These are phyloP conservation scores for Starmerella stigmatis DNA, from an alignment of 805 yeast genomes.

Conservation along the genomic window DNA sequence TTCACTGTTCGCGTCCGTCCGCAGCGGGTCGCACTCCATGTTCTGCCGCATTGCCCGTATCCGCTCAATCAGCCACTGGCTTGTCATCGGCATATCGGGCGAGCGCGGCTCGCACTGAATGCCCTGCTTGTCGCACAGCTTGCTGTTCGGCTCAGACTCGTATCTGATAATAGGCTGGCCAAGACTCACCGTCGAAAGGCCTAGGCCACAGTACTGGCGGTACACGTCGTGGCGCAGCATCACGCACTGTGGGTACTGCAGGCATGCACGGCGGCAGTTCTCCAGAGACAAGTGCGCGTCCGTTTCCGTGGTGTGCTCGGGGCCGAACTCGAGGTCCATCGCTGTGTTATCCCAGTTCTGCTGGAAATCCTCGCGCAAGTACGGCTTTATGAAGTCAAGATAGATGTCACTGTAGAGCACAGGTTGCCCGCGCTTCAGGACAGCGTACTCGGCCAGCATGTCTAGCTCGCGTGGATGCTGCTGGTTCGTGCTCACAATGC, in stretches of 20 bases:
- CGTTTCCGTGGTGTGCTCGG: conserved; percentile 1
- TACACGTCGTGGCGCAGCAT: conserved; percentile 25
- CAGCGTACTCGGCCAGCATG: conserved; percentile 24
- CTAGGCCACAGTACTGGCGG: conserved; percentile 26
- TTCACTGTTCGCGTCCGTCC: conserved; percentile 20
- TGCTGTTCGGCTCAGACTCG: conserved; percentile 12
- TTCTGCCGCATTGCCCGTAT: conserved; percentile 24
- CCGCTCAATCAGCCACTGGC: conserved; percentile 27
- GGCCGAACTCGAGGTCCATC: conserved; percentile 18
- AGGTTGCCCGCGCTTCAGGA: conserved; percentile 12
- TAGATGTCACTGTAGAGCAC: conserved; percentile 26
- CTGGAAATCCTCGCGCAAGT: conserved; percentile 18
- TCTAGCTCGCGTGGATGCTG: conserved; percentile 23
- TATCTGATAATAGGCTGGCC: conserved; percentile 25
- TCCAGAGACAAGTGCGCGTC: conserved; percentile 22
- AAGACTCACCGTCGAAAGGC: conserved; percentile 24
- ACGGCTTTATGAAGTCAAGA: conserved; percentile 24
- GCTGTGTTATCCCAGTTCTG: conserved; percentile 28
- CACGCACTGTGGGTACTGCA: conserved; percentile 21
- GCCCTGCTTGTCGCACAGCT: conserved; percentile 13
- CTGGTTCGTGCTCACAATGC: conserved; percentile 23
- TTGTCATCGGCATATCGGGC: conserved; percentile 18
- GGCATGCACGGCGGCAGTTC: conserved; percentile 24
- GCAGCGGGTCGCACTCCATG: conserved; percentile 24
- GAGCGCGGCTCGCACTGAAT: conserved; percentile 17